Evolutionary conservation across 352 stramenopile species (phyloP), one percentile per base, ranked within the genome.

Genomic region (Peronospora destructor): DNA sequence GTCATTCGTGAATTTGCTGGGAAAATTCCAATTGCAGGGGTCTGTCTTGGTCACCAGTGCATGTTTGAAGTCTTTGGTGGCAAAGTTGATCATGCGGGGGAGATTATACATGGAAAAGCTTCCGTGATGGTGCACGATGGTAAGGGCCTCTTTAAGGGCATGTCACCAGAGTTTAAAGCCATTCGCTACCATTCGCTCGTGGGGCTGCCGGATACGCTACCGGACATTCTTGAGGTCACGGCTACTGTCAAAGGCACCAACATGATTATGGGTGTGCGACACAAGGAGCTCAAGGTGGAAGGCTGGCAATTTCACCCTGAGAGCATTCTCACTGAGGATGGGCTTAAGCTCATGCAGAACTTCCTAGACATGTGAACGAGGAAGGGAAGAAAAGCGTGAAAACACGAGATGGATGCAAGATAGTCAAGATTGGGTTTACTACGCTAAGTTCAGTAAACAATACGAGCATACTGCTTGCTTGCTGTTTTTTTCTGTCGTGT

Each of bases 1-100:
- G 74, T 91, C 28, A 93, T 94, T 56, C 80, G 77, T 39, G 65
- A 70, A 43, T 93, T 93, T 62, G 76, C 72, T 5, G 82, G 82
- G 16, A 77, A 88, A 38, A 71, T 94, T 19, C 84, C 84, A 45
- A 91, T 94, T 52, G 78, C 78, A 6, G 84, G 84, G 25, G 76
- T 94, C 34, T 94, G 84, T 47, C 66, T 94, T 25, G 81, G 83
- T 26, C 72, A 87, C 45, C 84, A 94, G 55, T 84, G 71, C 56
- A 93, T 94, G 76, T 93, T 78, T 53, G 84, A 94, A 47, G 84
- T 93, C 19, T 94, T 90, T 52, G 84, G 84, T 26, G 84, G 84
- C 39, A 92, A 71, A 2, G 83, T 94, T 29, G 78, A 75, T 54
- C 78, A 89, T 60, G 84, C 84, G 0, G 84, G 84, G 8, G 84